Evolutionary conservation across 2,329 filamentous ascomycete species (phyloP).

Genomic region (Periconia macrospinosa): DNA sequence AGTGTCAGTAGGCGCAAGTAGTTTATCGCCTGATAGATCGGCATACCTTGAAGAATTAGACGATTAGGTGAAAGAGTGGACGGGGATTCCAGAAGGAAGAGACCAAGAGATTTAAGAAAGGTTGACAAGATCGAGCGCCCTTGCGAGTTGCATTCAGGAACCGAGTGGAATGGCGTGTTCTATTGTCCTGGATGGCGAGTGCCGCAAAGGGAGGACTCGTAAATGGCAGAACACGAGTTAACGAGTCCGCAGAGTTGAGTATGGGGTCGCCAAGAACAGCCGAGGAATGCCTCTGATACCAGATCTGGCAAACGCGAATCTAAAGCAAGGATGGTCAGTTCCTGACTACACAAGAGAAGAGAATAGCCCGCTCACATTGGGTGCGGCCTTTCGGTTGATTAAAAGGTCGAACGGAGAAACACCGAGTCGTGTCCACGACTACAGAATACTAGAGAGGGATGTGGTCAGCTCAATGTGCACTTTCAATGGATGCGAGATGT

Average conservation of each 20-base stretch:
- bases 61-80: slow-evolving; percentile 49
- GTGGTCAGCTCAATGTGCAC: neutral
- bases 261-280: slow-evolving; percentile 42
- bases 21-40: slow-evolving; percentile 21
- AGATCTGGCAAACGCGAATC: slow-evolving; percentile 41
- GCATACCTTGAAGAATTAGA: slow-evolving; percentile 55
- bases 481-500: slow-evolving; percentile 14
- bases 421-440: slow-evolving; percentile 18
- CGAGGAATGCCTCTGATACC: slow-evolving; percentile 48
- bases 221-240: slow-evolving; percentile 56
- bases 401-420: slow-evolving; percentile 20
- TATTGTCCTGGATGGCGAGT: slow-evolving; percentile 37
- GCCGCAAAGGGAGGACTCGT: slow-evolving; percentile 37
- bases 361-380: slow-evolving; percentile 20
- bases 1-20: neutral
- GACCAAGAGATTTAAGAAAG: slow-evolving; percentile 37
- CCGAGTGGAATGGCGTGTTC: slow-evolving; percentile 40
- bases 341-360: neutral
- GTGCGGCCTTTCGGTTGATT: slow-evolving; percentile 19
- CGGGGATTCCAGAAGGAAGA: slow-evolving; percentile 26
- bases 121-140: slow-evolving; percentile 37
- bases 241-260: slow-evolving; percentile 52
- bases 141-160: slow-evolving; percentile 50
- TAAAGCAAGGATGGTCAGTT: slow-evolving; percentile 32
- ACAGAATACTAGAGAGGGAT: slow-evolving; percentile 3